phyloP scores from a whole-genome alignment of 1,139 yeast species.

The Blastobotrys buckinghamii region DNA sequence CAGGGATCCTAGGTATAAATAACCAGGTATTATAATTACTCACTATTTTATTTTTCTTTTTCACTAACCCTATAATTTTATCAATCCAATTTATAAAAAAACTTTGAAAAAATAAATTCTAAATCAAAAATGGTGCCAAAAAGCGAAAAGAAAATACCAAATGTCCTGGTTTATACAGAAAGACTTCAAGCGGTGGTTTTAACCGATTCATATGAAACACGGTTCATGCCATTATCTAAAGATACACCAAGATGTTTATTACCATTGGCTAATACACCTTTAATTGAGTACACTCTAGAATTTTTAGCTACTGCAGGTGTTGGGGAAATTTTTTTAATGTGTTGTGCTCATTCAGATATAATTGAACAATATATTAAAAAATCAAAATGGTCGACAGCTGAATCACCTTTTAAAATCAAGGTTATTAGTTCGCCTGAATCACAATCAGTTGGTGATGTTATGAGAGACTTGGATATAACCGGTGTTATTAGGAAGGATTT shows the following conservation, averaged over 20 bases:
- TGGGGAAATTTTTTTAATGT: conserved; percentile 81
- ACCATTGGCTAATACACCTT: conserved; percentile 88
- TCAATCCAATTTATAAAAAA: no score
- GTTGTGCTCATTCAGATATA: conserved; percentile 86
- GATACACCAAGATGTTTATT: conserved; percentile 81
- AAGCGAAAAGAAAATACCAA: conserved; percentile 29
- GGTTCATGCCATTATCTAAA: conserved; percentile 88
- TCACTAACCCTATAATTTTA: no score
- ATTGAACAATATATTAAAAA: conserved; percentile 70
- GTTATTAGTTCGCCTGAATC: conserved; percentile 84
- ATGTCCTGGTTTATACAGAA: conserved; percentile 11
- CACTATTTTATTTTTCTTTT: no score
- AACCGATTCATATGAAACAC: conserved; percentile 86
- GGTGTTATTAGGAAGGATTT: conserved; percentile 89
- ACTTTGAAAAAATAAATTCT: no score
- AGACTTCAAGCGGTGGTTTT: conserved; percentile 86
- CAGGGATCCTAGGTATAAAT: no score
- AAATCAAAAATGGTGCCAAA: conserved; percentile 27
- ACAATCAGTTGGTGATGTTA: conserved; percentile 91
- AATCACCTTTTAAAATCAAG: conserved; percentile 73
- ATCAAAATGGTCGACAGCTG: conserved; percentile 73
- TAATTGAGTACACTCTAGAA: conserved; percentile 90
- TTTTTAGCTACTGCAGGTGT: conserved; percentile 89
- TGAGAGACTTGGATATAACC: conserved; percentile 90
- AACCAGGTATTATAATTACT: no score